Evolutionary conservation across 345 rosid genomes (phyloP).

Genomic region (Pistacia integerrima): DNA sequence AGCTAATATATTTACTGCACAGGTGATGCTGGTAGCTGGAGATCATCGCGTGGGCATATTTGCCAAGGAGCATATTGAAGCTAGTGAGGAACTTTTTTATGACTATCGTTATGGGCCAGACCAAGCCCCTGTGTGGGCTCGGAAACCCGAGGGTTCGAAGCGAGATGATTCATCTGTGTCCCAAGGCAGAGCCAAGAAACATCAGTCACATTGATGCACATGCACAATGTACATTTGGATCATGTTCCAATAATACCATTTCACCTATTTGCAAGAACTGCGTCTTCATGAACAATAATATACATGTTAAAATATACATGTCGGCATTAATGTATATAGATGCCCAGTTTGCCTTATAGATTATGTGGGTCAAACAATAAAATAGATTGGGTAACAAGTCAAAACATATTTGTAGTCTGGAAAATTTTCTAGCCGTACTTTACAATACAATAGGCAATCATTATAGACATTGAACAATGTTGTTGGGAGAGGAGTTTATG

Average conservation of each 20-base stretch:
- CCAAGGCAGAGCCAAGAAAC: slow-evolving; percentile 96
- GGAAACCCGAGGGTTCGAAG: slow-evolving; percentile 88
- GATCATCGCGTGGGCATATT: slow-evolving; percentile 97
- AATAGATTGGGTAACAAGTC: slow-evolving; percentile 22
- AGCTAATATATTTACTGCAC: slow-evolving; percentile 19
- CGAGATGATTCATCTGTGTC: slow-evolving; percentile 69
- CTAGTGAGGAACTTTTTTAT: slow-evolving; percentile 93
- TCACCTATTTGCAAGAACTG: background rate
- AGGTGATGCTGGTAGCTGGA: slow-evolving; percentile 99
- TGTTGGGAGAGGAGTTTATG: background rate
- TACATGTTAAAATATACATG: background rate
- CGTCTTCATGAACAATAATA: background rate
- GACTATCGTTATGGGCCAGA: slow-evolving; percentile 97
- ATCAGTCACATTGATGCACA: slow-evolving; percentile 77
- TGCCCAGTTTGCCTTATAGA: slow-evolving; percentile 10
- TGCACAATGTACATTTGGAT: slow-evolving; percentile 11
- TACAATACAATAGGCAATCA: background rate
- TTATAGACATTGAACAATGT: background rate
- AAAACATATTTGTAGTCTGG: slow-evolving; percentile 8
- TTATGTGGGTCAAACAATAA: background rate
- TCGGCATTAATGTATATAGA: slow-evolving; percentile 23
- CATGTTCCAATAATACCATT: background rate
- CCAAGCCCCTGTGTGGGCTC: slow-evolving; percentile 98
- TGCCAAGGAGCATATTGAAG: slow-evolving; percentile 90
- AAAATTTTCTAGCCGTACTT: background rate